phyloP scores from a whole-genome alignment of 148 eudicot species.

The Drosera capensis region DNA sequence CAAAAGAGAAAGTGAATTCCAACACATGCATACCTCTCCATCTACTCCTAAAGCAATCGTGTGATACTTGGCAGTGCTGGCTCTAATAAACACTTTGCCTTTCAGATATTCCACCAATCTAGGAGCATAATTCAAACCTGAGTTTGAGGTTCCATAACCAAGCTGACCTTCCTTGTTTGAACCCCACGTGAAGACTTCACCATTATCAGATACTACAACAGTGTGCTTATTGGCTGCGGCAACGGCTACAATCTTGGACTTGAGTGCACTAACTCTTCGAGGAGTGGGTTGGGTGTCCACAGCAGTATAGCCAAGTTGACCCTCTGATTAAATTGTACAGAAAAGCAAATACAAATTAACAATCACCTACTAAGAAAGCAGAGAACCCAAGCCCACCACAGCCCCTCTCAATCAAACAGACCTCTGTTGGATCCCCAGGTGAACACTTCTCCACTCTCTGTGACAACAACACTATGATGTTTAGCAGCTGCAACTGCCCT shows the following conservation, averaged over 20 bases:
- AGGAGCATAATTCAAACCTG: constrained; percentile 83
- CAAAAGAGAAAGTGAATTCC: constrained; percentile 3
- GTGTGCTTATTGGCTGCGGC: constrained; percentile 98
- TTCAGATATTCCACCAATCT: constrained; percentile 83
- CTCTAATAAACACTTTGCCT: constrained; percentile 60
- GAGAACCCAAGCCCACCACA: neutral
- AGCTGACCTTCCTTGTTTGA: constrained; percentile 98
- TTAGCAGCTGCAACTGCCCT: constrained; percentile 94
- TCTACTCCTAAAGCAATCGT: constrained; percentile 82
- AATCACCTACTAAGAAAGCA: neutral
- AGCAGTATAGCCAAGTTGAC: constrained; percentile 97
- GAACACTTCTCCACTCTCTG: constrained; percentile 91
- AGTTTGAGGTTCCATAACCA: constrained; percentile 99
- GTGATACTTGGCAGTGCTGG: constrained; percentile 77
- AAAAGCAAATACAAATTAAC: neutral
- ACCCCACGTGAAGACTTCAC: constrained; percentile 97
- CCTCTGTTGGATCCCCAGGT: constrained; percentile 99
- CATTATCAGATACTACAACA: constrained; percentile 78
- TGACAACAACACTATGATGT: constrained; percentile 87
- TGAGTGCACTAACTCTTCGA: constrained; percentile 78
- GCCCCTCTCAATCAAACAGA: constrained; percentile 7
- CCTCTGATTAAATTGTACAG: constrained; percentile 43
- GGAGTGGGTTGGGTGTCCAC: constrained; percentile 96
- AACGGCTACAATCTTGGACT: constrained; percentile 70
- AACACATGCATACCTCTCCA: constrained; percentile 64